Evolutionary conservation across 2,329 filamentous ascomycete genomes (phyloP), one percentile per base, ranked within the genome.

Genomic region (Pseudonectria buxi): DNA sequence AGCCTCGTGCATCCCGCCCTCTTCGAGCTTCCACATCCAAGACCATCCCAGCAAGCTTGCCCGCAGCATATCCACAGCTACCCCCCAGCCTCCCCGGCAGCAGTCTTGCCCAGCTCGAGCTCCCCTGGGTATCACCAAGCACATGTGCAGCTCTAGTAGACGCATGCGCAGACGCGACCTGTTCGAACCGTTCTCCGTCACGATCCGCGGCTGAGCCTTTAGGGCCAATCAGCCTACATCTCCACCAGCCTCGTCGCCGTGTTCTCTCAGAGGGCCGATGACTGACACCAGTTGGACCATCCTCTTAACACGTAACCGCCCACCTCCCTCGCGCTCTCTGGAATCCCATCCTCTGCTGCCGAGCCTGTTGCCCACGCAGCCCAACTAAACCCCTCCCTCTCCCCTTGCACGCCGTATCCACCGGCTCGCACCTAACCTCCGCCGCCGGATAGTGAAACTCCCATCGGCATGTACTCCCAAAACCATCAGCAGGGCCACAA

Each of bases 401-500:
- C 37, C 34, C 37, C 30, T n/a, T n/a, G n/a, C n/a, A 39, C 37
- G 36, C 38, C 35, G 30, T 32, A 40, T 37, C 5, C 18, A 22
- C 18, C 18, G 18, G 18, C 18, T 22, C 18, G 9, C 18, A n/a
- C 9, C 18, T 22, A 5, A 22, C 18, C 18, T 9, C 18, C 18
- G 18, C 18, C 35, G 36, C 44, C 37, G 38, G 35, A 40, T 36
- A 36, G 32, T 37, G 39, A 41, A 46, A 35, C 41, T 39, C 41
- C 5, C 49, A 35, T 47, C 61, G 71, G 72, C 59, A 88, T 88
- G 83, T 88, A 82, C 70, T 78, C 77, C 56, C 80, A 85, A 61
- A 72, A 71, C 57, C 79, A 75, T 58, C 79, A 84, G 58, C 79
- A 81, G 65, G 78, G 78, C 59, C 83, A 86, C 59, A 81, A 81